Evolutionary conservation across 306 rosid species (phyloP), one percentile per base, ranked within the genome.

Genomic region (Fragaria nilgerrensis): DNA sequence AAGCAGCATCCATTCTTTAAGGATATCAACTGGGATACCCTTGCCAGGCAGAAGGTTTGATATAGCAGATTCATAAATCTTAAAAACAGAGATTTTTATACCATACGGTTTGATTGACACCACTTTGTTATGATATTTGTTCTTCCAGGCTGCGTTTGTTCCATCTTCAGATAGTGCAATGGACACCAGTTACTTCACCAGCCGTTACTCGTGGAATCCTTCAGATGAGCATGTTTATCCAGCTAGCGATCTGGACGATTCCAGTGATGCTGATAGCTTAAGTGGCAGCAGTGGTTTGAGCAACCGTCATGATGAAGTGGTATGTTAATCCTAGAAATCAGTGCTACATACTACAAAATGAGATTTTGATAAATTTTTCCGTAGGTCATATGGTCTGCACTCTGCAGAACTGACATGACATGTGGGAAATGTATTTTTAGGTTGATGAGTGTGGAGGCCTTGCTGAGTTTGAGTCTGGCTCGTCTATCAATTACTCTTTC

Each of bases 21-120:
- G 88, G 92, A 96, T 85, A 87, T 92, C 75, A 96, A 92, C 88
- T 96, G 99, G 99, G 98, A 92, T 79, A 96, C 99, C 19, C 97
- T 96, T 76, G 98, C 99, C 75, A 83, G 98, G 80, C 99, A 96
- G 89, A 96, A 96, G 92, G 99, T 94, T 78, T 32, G 83, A 70
- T 12, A 39, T 16, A 61, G 3, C 14, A 56, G 27, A 81, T 75
- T 64, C 61, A 50, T 62, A 52, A 56, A 76, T 76, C 62, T 39
- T 45, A 36, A 66, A 39, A 49, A 14, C 75, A 37, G 37, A 45
- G 59, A 25, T 19, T 45, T 82, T 56, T 15, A 72, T 29, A 58
- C 69, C 66, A 72, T 4, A 4, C 1, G 32, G 9, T 49, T 80
- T 55, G 71, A 76, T 79, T 68, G 50, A 56, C 45, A 61, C 75